Evolutionary conservation across 2,329 filamentous ascomycete species (phyloP).

Genomic region (Exophiala alcalophila): DNA sequence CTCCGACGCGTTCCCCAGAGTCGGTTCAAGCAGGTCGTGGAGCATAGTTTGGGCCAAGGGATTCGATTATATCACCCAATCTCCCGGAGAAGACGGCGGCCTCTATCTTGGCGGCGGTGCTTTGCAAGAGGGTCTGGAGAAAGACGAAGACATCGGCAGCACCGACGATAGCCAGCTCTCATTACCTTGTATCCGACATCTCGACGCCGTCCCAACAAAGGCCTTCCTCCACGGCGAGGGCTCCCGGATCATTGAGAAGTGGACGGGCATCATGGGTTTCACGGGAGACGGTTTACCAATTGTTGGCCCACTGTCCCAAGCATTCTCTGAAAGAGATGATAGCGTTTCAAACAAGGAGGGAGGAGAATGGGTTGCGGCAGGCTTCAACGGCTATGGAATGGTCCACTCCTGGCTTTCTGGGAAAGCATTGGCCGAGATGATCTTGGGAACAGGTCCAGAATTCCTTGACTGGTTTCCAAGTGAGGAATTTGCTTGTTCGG

Average conservation of each 20-base stretch:
- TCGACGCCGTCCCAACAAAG: no score
- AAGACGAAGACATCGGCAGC: conserved; percentile 35
- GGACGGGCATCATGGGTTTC: no score
- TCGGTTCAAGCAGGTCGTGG: conserved; percentile 26
- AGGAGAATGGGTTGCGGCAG: conserved; percentile 35
- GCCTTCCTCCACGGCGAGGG: no score
- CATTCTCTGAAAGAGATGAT: no score
- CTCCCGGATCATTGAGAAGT: no score
- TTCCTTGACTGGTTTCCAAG: conserved; percentile 21
- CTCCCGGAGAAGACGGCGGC: conserved; percentile 23
- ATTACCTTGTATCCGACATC: no score
- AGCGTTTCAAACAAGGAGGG: no score
- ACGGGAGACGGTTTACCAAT: no score
- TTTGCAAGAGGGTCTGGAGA: conserved; percentile 33
- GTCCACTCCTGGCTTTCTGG: conserved; percentile 33
- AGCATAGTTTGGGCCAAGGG: conserved; percentile 10
- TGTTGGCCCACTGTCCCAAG: no score
- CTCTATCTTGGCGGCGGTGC: conserved; percentile 14
- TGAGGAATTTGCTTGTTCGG: conserved; percentile 20
- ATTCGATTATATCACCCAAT: conserved; percentile 23
- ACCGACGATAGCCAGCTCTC: conserved; percentile 36
- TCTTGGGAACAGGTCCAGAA: conserved; percentile 19
- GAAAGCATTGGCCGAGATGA: conserved; percentile 31
- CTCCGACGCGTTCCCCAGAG: conserved; percentile 24
- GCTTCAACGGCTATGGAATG: conserved; percentile 36